Evolutionary conservation across 116 monocot genomes (phyloP), one percentile per base, ranked within the genome.

Genomic region (Thalassia testudinum): DNA sequence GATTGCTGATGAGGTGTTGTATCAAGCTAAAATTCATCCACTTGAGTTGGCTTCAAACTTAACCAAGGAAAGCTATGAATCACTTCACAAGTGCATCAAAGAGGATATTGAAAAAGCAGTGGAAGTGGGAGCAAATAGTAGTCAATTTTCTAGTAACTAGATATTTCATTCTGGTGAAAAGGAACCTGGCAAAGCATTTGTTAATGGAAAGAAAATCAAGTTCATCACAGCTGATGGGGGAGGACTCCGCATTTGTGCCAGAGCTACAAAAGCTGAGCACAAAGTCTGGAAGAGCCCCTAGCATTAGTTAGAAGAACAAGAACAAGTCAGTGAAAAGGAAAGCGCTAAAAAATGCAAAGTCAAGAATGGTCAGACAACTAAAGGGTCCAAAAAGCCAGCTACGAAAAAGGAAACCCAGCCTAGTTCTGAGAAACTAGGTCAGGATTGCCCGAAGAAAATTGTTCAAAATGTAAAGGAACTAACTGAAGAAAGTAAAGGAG

Each of bases 31-130:
- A 56, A 79, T 88, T 64, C 95, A 95, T 76, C 95, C 95, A 49
- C 63, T 79, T 60, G 88, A 88, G 72, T 53, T 53, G 59, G 85
- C 85, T 66, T 43, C 85, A 45, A 77, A 47, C 47, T 66, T 95
- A 56, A 66, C 95, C 43, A 81, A 63, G 40, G 95, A 85, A 45
- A 70, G 63, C 54, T 81, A 81, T 62, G 67, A 79, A 59, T 49
- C 47, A 14, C 74, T 95, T 67, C 85, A 81, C 37, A 48, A 38
- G 54, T 74, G 81, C 72, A 85, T 95, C 52, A 74, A 81, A 60
- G 78, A 89, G 97, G 90, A 85, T 21, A 72, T 97, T 82, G 74
- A 77, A 37, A 97, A 82, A 60, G 85, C 97, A 27, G 20, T 97
- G 59, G 89, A 74, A 69, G 97, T 89, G 51, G 85, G 79, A 66